These are phyloP conservation scores for Colletotrichum spinosum DNA, from an alignment of 2,329 filamentous ascomycete species.

Conservation along the genomic window DNA sequence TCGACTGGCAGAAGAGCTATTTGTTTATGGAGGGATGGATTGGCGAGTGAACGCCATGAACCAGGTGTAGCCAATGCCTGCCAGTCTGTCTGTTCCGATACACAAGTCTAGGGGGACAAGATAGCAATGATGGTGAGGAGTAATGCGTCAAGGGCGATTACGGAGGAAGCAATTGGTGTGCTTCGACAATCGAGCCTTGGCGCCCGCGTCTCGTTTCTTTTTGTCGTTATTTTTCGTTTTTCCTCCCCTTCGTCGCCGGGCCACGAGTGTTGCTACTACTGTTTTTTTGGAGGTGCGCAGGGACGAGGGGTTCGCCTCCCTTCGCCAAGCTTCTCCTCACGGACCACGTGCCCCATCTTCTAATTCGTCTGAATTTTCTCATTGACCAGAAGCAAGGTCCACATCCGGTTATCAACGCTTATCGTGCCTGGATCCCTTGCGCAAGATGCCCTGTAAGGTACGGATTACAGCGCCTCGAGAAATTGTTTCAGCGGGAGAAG, in stretches of 20 bases:
- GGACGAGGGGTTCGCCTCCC: conserved; percentile 17
- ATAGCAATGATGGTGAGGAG: too few species aligned
- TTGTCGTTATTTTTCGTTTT: not conserved
- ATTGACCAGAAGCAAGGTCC: not conserved
- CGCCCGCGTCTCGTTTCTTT: not conserved
- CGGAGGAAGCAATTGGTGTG: too few species aligned
- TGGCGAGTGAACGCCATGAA: conserved; percentile 26
- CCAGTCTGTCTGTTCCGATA: too few species aligned
- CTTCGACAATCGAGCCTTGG: too few species aligned
- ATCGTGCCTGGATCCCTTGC: too few species aligned
- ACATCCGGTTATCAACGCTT: too few species aligned
- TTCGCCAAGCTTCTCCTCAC: conserved; percentile 25
- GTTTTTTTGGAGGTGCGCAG: conserved; percentile 21
- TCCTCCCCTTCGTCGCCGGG: not conserved
- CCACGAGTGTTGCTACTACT: not conserved
- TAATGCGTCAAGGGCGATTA: too few species aligned
- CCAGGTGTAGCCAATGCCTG: not conserved
- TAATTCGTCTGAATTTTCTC: conserved; percentile 18
- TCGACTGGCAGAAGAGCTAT: not conserved
- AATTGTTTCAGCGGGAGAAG: too few species aligned
- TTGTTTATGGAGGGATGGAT: not conserved
- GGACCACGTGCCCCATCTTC: conserved; percentile 22
- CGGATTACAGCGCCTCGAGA: too few species aligned
- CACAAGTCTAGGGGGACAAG: too few species aligned
- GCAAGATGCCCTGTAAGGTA: too few species aligned